phyloP scores from a whole-genome alignment of 1,139 yeast species.

The Pichia sp. region DNA sequence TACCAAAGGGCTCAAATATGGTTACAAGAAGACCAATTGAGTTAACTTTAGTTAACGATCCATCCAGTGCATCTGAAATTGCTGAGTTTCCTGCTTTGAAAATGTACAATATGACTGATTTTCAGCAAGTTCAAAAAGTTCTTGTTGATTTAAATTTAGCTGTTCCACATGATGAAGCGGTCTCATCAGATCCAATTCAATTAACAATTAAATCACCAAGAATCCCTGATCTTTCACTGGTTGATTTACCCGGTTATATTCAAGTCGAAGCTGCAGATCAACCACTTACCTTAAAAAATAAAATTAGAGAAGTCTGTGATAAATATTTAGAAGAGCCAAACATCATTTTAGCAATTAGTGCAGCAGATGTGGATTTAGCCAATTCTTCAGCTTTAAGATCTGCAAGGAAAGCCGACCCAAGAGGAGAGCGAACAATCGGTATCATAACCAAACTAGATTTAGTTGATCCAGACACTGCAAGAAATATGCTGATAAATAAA shows the following conservation, averaged over 20 bases:
- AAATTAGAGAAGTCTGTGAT: constrained; percentile 74
- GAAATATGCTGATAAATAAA: constrained; percentile 60
- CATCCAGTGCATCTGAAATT: constrained; percentile 71
- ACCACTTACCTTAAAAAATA: constrained; percentile 73
- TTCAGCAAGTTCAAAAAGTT: constrained; percentile 78
- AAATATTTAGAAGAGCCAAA: constrained; percentile 86
- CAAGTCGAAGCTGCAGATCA: constrained; percentile 97
- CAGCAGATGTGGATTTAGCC: constrained; percentile 97
- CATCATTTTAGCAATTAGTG: constrained; percentile 88
- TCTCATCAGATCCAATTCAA: constrained; percentile 24
- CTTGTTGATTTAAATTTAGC: constrained; percentile 86
- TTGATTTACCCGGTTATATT: constrained; percentile 95
- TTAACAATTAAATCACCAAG: constrained; percentile 80
- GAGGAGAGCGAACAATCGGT: constrained; percentile 93
- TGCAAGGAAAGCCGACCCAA: constrained; percentile 86
- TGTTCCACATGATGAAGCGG: constrained; percentile 52
- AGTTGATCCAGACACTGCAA: constrained; percentile 71
- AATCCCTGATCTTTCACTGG: constrained; percentile 89
- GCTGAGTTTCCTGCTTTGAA: constrained; percentile 94
- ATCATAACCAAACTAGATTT: constrained; percentile 91
- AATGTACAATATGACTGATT: constrained; percentile 75
- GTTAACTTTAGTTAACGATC: constrained; percentile 82
- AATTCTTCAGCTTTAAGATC: constrained; percentile 92
- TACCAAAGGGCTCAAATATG: constrained; percentile 94
- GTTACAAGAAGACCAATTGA: constrained; percentile 79